Conservation (phyloP, 352 stramenopile genomes). For the Blastocystis sp. region DNA sequence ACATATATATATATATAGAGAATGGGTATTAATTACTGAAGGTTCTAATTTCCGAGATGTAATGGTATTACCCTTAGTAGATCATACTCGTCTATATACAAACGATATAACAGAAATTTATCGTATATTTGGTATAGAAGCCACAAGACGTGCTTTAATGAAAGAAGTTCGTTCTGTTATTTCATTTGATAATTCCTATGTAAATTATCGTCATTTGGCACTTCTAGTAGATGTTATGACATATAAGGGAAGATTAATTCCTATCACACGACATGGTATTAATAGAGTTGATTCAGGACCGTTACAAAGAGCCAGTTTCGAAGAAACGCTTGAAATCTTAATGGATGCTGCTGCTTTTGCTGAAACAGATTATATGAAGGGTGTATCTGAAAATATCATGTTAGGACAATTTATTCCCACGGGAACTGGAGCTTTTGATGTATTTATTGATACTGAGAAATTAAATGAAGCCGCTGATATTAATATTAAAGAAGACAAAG, state of each 20-base stretch:
- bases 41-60: slow-evolving; percentile 91
- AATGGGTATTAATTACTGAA: slow-evolving; percentile 96
- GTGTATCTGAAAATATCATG: slow-evolving; percentile 96
- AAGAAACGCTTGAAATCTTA: slow-evolving; percentile 97
- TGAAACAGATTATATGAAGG: slow-evolving; percentile 81
- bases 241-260: slow-evolving; percentile 79
- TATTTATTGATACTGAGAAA: slow-evolving; percentile 91
- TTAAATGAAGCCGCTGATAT: slow-evolving; percentile 86
- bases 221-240: slow-evolving; percentile 97
- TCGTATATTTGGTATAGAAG: slow-evolving; percentile 71
- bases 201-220: slow-evolving; percentile 96
- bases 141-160: slow-evolving; percentile 60
- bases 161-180: slow-evolving; percentile 92
- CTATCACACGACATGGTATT: slow-evolving; percentile 94
- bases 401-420: slow-evolving; percentile 79
- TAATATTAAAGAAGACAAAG: slow-evolving; percentile 57
- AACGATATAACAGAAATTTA: slow-evolving; percentile 99
- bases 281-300: slow-evolving; percentile 90
- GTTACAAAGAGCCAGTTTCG: slow-evolving; percentile 89
- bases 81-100: slow-evolving; percentile 79
- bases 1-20: slow-evolving; percentile 43
- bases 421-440: slow-evolving; percentile 84
- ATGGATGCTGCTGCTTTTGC: slow-evolving; percentile 92
- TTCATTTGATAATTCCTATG: slow-evolving; percentile 94
- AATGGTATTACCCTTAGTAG: slow-evolving; percentile 80